Evolutionary conservation across 2,329 filamentous ascomycete genomes (phyloP).

Genomic region (Exophiala aquamarina): DNA sequence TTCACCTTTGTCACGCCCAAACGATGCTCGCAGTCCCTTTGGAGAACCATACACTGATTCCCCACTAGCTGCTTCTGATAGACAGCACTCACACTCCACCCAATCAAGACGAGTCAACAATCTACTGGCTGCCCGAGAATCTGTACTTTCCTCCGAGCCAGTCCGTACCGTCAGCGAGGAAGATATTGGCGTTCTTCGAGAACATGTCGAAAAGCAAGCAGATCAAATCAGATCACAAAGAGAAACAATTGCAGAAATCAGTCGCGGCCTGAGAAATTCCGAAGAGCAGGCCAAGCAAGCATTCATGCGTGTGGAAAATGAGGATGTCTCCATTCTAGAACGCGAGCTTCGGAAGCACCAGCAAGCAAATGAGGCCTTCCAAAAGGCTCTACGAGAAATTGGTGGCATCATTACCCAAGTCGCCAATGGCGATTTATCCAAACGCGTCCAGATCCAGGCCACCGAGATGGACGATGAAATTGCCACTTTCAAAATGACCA

Average conservation of each 20-base stretch:
- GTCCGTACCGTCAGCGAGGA: constrained; percentile 68
- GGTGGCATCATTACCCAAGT: constrained; percentile 97
- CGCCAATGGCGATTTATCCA: constrained; percentile 90
- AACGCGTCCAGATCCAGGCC: constrained; percentile 93
- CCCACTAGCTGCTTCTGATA: constrained; percentile 38
- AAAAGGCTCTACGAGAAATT: constrained; percentile 94
- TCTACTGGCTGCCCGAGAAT: constrained; percentile 34
- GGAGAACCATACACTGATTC: constrained; percentile 32
- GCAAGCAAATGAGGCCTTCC: constrained; percentile 97
- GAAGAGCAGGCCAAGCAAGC: constrained; percentile 81
- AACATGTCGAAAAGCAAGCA: constrained; percentile 91
- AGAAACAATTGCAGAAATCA: constrained; percentile 80
- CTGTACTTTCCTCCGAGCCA: constrained; percentile 44
- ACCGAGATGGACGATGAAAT: constrained; percentile 99
- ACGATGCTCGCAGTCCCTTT: constrained; percentile 37
- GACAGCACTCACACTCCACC: constrained; percentile 23
- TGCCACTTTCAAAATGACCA: constrained; percentile 94
- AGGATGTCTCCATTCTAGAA: constrained; percentile 85
- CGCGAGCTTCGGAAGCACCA: constrained; percentile 95
- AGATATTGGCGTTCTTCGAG: constrained; percentile 79
- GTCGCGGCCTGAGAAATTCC: constrained; percentile 80
- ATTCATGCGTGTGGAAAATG: constrained; percentile 77
- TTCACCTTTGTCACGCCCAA: constrained; percentile 62
- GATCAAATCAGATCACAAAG: constrained; percentile 87
- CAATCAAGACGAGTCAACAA: constrained; percentile 39